Evolutionary conservation across 441 rosid genomes (phyloP).

Genomic region (Croton setiger): DNA sequence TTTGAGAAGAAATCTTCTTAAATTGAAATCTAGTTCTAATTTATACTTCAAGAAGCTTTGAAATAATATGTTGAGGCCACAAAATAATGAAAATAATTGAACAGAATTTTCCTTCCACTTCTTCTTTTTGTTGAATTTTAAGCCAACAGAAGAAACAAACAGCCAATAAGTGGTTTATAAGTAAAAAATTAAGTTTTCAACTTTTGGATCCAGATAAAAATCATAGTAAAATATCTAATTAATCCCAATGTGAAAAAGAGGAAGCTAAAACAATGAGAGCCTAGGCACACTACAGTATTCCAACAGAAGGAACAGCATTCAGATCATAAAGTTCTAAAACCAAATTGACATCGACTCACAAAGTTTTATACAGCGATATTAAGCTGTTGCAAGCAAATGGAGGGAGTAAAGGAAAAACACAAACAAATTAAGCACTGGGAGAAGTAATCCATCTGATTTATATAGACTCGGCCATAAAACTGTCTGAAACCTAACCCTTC

Average conservation of each 20-base stretch:
- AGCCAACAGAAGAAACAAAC: background rate
- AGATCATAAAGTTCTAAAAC: background rate
- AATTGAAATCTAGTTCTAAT: background rate
- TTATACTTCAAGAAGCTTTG: background rate
- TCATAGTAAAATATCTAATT: background rate
- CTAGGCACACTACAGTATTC: background rate
- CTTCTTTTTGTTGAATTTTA: background rate
- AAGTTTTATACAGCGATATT: background rate
- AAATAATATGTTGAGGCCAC: background rate
- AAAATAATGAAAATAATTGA: background rate
- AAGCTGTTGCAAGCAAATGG: background rate
- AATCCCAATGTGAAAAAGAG: background rate
- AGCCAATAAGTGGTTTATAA: background rate
- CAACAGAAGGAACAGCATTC: background rate
- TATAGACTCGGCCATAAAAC: background rate
- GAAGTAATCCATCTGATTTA: background rate
- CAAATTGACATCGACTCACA: background rate
- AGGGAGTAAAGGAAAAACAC: background rate
- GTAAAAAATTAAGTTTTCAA: background rate
- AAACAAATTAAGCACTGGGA: background rate
- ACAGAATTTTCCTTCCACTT: background rate
- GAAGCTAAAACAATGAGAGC: background rate
- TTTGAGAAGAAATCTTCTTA: background rate
- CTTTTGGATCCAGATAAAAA: background rate
- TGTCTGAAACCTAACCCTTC: conserved; percentile 1